Evolutionary conservation across 2,329 filamentous ascomycete species (phyloP), one percentile per base, ranked within the genome.

Genomic region (Talaromyces sp.): DNA sequence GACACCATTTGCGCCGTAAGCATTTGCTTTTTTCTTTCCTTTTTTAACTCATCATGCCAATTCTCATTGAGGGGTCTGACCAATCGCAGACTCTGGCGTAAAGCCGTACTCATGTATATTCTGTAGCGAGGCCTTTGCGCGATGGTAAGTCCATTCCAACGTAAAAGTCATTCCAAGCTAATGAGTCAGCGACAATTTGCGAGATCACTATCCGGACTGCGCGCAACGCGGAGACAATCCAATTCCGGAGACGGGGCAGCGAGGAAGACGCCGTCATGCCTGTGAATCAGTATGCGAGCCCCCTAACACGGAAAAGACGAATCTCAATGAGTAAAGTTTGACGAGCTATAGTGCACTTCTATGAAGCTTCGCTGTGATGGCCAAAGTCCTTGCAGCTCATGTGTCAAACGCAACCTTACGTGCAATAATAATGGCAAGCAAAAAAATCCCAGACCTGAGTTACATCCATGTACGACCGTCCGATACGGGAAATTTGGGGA

Each of bases 301-400:
- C 25, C 6, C 54, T 48, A n/a, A 39, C n/a, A 14, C 16, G 5
- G 31, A 28, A 52, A 35, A 48, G 31, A 39, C 56, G 42, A 23
- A 48, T 44, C 2, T 14, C 25, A n/a, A 40, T 2, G n/a, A 39
- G 21, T 37, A 14, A 39, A 11, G 3, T 28, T 60, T 58, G 33
- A 62, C 42, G 23, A 5, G 50, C 55, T 54, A 42, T 64, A 80
- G 79, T 81, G 79, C 65, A 80, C 77, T 16, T 71, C 76, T 23
- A 80, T 80, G 75, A 81, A 81, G 64, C 72, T 81, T 18, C 79
- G 79, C 12, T 81, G 79, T 66, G 79, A 81, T 65, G 79, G 79
- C 9, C 67, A 70, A 35, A 76, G 69, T 60, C 79, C 79, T 16
- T 81, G 79, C 63, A 72, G 75, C 39, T 78, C 78, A 5, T 81